Evolutionary conservation across 192 early-diverging fungal species (phyloP), one percentile per base, ranked within the genome.

Genomic region (Entophlyctis helioformis): DNA sequence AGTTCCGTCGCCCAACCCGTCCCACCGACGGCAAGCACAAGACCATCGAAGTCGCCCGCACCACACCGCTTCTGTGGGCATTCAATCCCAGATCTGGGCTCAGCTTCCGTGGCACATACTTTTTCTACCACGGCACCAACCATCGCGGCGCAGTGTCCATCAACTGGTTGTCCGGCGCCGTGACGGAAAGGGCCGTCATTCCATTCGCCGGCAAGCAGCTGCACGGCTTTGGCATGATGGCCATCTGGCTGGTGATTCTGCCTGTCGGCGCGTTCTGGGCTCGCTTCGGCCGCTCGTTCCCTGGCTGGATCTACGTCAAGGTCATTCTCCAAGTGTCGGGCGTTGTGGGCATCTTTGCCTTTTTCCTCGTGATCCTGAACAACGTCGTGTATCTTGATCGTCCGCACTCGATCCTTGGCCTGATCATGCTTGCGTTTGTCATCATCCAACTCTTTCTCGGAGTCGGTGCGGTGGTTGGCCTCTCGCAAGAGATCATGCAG

Each of bases 161-260:
- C 19, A 39, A 44, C 25, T 33, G 49, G 11, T 9, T 15, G 3
- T 31, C 9, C 13, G 56, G 56, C 20, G 29, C 15, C 22, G 47
- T 50, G 8, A 33, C n/a, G 0, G 0, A 37, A 12, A 22, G 19
- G 10, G 12, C 31, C 21, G 39, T 39, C 39, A 39, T 47, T 9
- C 18, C 31, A 42, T 38, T 54, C 31, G 23, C 8, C 23, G 19
- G 20, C 16, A 62, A 62, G 47, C 47, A 59, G 39, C 35, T 42
- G 22, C 64, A 67, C 54, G 64, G 55, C 1, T 42, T 62, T 38
- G 57, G 57, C 26, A 67, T 67, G 64, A 49, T 57, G 47, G 32
- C 45, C 39, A 38, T 62, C 13, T 68, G 66, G 66, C 29, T 64
- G 28, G 19, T 55, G 2, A 11, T 64, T 6, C 52, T 68, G 33